Evolutionary conservation across 257 asterid species (phyloP).

Genomic region (Solanum tarijense): DNA sequence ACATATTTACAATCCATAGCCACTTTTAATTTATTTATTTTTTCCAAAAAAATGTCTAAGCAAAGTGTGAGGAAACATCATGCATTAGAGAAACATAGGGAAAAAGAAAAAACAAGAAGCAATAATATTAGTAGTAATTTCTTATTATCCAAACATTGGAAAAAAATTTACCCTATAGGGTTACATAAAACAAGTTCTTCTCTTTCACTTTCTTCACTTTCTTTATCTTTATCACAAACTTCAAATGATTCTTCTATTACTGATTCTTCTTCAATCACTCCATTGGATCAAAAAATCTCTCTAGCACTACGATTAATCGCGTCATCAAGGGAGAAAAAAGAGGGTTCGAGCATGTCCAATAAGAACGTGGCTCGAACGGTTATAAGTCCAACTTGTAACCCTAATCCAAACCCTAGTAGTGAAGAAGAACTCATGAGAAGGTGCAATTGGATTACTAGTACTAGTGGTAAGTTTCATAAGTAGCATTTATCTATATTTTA

Average conservation of each 20-base stretch:
- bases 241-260: constrained; percentile 61
- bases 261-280: constrained; percentile 27
- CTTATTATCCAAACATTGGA: constrained; percentile 42
- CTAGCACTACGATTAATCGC: constrained; percentile 45
- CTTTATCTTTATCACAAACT: constrained; percentile 57
- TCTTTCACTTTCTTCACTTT: constrained; percentile 62
- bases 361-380: constrained; percentile 18
- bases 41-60: constrained; percentile 37
- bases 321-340: constrained; percentile 20
- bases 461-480: constrained; percentile 42
- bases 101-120: constrained; percentile 35
- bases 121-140: neutral
- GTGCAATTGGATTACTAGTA: constrained; percentile 82
- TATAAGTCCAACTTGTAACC: neutral
- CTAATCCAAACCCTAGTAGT: constrained; percentile 9
- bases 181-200: constrained; percentile 48
- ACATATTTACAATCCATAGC: neutral
- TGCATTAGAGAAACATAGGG: constrained; percentile 32
- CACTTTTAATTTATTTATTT: neutral
- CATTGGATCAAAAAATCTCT: constrained; percentile 48
- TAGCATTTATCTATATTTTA: neutral
- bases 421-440: constrained; percentile 49
- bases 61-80: constrained; percentile 20
- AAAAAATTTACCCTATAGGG: constrained; percentile 67
- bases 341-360: neutral